A percentile compares a stretch with the other conserved stretches of the same genome.
These are phyloP conservation scores for Erythrobasidium yunnanense DNA, from an alignment of 768 basidiomycete genomes.

Conservation along the genomic window DNA sequence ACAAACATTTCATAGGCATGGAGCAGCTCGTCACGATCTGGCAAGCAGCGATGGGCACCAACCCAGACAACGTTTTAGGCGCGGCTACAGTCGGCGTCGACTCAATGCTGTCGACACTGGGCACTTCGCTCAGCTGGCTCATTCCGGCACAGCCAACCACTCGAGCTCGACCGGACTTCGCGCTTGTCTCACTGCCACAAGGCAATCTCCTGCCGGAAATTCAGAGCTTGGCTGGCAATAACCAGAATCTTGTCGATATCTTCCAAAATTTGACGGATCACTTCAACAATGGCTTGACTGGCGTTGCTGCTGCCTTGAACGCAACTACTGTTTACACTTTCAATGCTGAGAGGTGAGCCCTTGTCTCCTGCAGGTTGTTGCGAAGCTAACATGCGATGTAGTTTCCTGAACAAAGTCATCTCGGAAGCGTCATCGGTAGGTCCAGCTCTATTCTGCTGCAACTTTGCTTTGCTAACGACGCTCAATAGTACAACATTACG, in stretches of 20 bases:
- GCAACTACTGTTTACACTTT: constrained; percentile 21
- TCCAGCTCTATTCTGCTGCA: neutral
- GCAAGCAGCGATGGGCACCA: neutral
- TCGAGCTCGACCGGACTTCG: neutral
- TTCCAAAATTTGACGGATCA: constrained; percentile 5
- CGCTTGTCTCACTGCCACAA: neutral
- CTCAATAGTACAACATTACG: constrained; percentile 5
- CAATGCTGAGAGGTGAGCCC: constrained; percentile 4
- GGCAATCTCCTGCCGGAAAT: constrained; percentile 14
- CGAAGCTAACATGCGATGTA: neutral
- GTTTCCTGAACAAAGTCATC: constrained; percentile 1
- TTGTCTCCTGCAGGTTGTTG: neutral
- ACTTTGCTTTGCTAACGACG: neutral
- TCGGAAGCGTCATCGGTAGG: neutral
- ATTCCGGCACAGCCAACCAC: neutral
- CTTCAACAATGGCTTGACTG: constrained; percentile 1
- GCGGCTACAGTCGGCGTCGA: neutral
- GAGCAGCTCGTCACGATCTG: constrained; percentile 13
- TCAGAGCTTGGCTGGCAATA: neutral
- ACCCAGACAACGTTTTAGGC: neutral
- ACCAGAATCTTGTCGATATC: neutral
- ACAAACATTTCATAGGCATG: constrained; percentile 6
- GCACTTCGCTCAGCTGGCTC: constrained; percentile 1
- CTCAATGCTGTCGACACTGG: constrained; percentile 1
- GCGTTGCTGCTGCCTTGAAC: neutral